A percentile compares a stretch with the other conserved stretches of the same genome.
Conservation (phyloP, 345 rosid species). For the Erysimum cheiranthoides region DNA sequence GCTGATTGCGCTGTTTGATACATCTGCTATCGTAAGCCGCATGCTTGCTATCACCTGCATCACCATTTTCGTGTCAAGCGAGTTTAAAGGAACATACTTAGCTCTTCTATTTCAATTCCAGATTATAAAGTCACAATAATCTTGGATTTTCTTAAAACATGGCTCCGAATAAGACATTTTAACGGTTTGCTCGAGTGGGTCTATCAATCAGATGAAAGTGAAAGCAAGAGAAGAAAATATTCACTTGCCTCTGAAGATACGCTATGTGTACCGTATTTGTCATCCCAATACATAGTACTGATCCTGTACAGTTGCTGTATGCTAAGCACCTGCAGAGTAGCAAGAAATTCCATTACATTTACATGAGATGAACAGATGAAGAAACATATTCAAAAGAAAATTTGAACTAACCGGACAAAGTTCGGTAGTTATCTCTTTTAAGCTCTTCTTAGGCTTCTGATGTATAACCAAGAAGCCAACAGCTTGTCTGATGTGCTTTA, state of each 20-base stretch:
- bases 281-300: conserved; percentile 97
- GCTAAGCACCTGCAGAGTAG: conserved; percentile 80
- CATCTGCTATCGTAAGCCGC: conserved; percentile 73
- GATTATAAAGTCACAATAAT: not conserved
- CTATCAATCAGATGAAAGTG: not conserved
- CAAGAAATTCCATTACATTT: conserved; percentile 18
- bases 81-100: conserved; percentile 5
- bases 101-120: not conserved
- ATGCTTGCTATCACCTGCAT: conserved; percentile 81
- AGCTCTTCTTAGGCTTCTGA: conserved; percentile 94
- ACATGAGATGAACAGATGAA: conserved; percentile 15
- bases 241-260: conserved; percentile 88
- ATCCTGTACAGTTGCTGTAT: conserved; percentile 90
- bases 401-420: conserved; percentile 78
- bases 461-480: conserved; percentile 99
- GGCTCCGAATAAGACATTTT: not conserved
- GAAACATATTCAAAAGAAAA: not conserved
- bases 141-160: conserved; percentile 12
- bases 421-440: conserved; percentile 86
- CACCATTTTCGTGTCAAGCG: conserved; percentile 18
- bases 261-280: conserved; percentile 90
- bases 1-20: conserved; percentile 66
- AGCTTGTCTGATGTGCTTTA: conserved; percentile 96
- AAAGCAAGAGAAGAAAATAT: not conserved
- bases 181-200: not conserved